A percentile compares a stretch with the other conserved stretches of the same genome.
phyloP scores from a whole-genome alignment of 768 basidiomycete genomes.

The Macrolepiota albuminosa region DNA sequence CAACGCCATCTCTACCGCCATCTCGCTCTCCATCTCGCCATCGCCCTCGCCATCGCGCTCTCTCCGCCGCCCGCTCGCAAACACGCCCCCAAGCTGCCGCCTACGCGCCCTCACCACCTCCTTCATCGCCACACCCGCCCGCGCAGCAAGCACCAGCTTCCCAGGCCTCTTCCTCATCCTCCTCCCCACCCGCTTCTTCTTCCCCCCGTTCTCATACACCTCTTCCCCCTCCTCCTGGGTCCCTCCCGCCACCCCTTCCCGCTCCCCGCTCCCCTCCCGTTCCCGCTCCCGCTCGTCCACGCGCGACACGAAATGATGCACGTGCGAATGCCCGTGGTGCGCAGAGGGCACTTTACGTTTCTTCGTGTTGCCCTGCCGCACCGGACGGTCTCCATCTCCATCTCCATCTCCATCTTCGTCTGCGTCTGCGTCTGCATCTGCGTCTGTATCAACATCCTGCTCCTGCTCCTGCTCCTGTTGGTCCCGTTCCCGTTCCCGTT shows the following conservation, averaged over 20 bases:
- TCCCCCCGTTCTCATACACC: too few species aligned
- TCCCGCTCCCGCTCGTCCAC: too few species aligned
- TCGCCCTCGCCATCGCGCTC: constrained; percentile 43
- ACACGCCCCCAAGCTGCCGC: not conserved
- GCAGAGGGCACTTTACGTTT: constrained; percentile 84
- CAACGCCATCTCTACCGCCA: constrained; percentile 76
- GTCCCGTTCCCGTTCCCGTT: too few species aligned
- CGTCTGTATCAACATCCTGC: not conserved
- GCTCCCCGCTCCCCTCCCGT: too few species aligned
- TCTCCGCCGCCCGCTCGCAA: constrained; percentile 23
- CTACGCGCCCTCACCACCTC: not conserved
- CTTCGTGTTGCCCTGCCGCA: constrained; percentile 81
- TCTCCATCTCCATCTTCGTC: constrained; percentile 46
- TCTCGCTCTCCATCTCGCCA: constrained; percentile 43
- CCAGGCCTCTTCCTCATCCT: not conserved
- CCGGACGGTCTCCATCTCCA: constrained; percentile 56
- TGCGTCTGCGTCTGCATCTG: constrained; percentile 43
- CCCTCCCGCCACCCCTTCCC: not conserved
- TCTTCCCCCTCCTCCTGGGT: too few species aligned
- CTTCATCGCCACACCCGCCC: constrained; percentile 1
- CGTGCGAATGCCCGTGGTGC: not conserved
- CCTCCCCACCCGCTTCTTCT: not conserved
- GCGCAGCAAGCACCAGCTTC: not conserved
- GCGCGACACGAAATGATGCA: not conserved
- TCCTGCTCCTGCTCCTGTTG: not conserved